Evolutionary conservation across 1,139 yeast genomes (phyloP).

Genomic region (Meyerozyma elateridarum): DNA sequence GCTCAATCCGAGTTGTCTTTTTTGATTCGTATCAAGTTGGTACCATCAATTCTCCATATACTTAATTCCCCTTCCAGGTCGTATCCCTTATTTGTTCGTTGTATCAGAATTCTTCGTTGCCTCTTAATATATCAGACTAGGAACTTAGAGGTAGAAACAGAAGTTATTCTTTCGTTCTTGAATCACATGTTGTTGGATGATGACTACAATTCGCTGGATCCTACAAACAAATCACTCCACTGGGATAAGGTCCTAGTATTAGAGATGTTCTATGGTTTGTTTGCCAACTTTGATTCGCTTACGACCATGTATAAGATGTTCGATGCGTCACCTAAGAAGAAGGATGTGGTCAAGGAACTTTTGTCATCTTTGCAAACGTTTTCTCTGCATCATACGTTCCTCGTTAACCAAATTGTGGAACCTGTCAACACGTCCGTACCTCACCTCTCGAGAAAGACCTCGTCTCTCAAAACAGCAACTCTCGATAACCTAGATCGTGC

Average conservation of each 20-base stretch:
- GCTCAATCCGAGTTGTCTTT: constrained; percentile 59
- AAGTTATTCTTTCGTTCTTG: constrained; percentile 68
- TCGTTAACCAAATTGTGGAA: constrained; percentile 34
- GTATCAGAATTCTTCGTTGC: constrained; percentile 63
- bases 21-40: constrained; percentile 59
- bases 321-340: constrained; percentile 55
- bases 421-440: constrained; percentile 8
- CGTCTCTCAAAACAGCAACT: constrained; percentile 48
- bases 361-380: constrained; percentile 39
- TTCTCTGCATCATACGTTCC: constrained; percentile 24
- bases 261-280: constrained; percentile 63
- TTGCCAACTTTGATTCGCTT: constrained; percentile 51
- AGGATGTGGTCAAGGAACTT: constrained; percentile 58
- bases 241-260: constrained; percentile 76
- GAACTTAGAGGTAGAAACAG: constrained; percentile 69
- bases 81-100: constrained; percentile 68
- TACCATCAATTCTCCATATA: constrained; percentile 69
- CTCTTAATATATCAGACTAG: constrained; percentile 57
- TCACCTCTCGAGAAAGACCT: constrained; percentile 14
- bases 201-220: constrained; percentile 11
- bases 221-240: constrained; percentile 9
- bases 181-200: constrained; percentile 54
- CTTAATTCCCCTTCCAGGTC: constrained; percentile 55
- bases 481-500: constrained; percentile 74
- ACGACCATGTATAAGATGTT: constrained; percentile 54